These are phyloP conservation scores for Priceomyces fermenticarens DNA, from an alignment of 805 yeast genomes.

Conservation along the genomic window DNA sequence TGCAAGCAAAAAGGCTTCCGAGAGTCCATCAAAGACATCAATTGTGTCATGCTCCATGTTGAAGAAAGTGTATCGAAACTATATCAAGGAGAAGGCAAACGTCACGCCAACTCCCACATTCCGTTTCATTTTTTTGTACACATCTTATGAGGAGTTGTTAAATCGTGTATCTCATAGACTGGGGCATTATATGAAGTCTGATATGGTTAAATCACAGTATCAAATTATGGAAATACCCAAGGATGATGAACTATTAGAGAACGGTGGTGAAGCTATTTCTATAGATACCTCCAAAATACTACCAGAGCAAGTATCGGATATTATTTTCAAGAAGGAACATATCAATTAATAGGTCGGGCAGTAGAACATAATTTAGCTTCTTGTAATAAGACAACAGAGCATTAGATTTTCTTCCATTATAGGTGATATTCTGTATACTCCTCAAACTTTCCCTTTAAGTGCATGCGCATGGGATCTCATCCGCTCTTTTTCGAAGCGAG, in stretches of 20 bases:
- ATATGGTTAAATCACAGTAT: slow-evolving; percentile 80
- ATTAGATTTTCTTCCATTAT: no score
- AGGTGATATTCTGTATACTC: no score
- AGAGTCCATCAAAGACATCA: slow-evolving; percentile 24
- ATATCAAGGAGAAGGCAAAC: slow-evolving; percentile 40
- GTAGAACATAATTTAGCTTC: no score
- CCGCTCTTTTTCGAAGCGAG: no score
- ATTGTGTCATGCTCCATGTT: slow-evolving; percentile 85
- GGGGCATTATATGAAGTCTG: slow-evolving; percentile 83
- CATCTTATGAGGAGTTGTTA: slow-evolving; percentile 58
- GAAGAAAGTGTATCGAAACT: slow-evolving; percentile 69
- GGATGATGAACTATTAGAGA: slow-evolving; percentile 31
- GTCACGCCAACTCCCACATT: slow-evolving; percentile 35
- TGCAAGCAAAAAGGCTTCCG: slow-evolving; percentile 38
- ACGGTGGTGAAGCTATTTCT: slow-evolving; percentile 35
- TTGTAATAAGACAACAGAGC: no score
- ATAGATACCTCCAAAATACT: slow-evolving; percentile 32
- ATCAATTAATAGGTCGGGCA: no score
- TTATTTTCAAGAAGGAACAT: slow-evolving; percentile 9
- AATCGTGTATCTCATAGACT: slow-evolving; percentile 61
- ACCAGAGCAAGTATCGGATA: slow-evolving; percentile 23
- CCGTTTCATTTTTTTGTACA: slow-evolving; percentile 64
- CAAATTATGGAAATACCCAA: slow-evolving; percentile 70
- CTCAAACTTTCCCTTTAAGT: no score
- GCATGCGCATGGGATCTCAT: no score